Conservation (phyloP, 2,329 filamentous ascomycete genomes). For the Trichothecium roseum region DNA sequence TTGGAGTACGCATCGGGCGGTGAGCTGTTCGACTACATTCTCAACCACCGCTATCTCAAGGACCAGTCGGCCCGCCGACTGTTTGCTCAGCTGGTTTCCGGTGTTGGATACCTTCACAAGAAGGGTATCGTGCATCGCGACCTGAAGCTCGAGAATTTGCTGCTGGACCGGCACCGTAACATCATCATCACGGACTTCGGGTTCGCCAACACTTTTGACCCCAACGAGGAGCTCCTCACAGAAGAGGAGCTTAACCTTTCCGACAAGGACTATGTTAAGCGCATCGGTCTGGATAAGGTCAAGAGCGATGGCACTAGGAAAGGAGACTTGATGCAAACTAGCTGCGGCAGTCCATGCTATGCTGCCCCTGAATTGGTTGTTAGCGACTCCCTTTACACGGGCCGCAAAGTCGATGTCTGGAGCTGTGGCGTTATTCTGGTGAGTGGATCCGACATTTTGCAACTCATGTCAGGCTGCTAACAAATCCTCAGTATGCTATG, state of each 20-base stretch:
- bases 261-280: constrained; percentile 82
- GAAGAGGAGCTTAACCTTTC: constrained; percentile 81
- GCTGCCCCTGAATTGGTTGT: constrained; percentile 95
- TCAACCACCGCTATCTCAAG: constrained; percentile 93
- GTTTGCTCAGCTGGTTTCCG: constrained; percentile 92
- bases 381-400: constrained; percentile 93
- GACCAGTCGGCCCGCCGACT: constrained; percentile 82
- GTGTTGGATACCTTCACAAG: constrained; percentile 94
- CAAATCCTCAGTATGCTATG: constrained; percentile 81
- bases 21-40: constrained; percentile 95
- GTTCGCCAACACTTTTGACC: constrained; percentile 95
- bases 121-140: constrained; percentile 98
- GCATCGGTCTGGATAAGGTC: constrained; percentile 71
- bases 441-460: constrained; percentile 30
- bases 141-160: constrained; percentile 88
- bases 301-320: constrained; percentile 66
- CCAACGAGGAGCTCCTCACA: constrained; percentile 75
- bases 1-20: constrained; percentile 96
- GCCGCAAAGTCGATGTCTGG: constrained; percentile 97
- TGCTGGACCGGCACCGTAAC: constrained; percentile 92
- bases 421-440: constrained; percentile 98
- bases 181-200: constrained; percentile 99
- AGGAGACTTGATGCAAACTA: constrained; percentile 97
- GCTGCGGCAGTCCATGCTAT: constrained; percentile 96
- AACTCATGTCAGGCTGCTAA: constrained; percentile 2